phyloP scores from a whole-genome alignment of 345 rosid species.

The Abelmoschus esculentus region DNA sequence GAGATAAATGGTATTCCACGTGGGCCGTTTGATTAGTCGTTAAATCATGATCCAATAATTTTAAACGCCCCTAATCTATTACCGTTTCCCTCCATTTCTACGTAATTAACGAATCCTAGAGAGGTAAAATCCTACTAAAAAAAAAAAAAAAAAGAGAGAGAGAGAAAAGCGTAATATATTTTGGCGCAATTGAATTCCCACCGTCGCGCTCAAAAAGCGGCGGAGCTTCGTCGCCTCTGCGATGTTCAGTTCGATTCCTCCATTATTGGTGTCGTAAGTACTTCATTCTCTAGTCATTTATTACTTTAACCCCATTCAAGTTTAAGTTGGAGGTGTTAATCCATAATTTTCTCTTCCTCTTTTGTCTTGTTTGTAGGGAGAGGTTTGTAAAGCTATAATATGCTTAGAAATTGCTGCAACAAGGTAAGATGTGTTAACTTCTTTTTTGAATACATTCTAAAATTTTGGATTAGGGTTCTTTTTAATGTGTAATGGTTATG shows the following conservation, averaged over 20 bases:
- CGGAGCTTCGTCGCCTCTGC: conserved; percentile 92
- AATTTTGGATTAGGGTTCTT: not conserved
- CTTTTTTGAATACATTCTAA: not conserved
- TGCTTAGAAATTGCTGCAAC: conserved; percentile 85
- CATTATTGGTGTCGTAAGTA: conserved; percentile 71
- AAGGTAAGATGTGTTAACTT: conserved; percentile 28
- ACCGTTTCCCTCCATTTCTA: no score
- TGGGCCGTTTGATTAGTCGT: no score
- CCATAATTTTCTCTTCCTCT: not conserved
- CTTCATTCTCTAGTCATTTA: not conserved
- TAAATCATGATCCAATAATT: no score
- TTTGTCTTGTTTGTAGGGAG: conserved; percentile 46
- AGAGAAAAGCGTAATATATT: not conserved
- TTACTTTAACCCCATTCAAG: not conserved
- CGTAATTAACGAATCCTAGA: no score
- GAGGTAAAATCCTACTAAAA: not conserved
- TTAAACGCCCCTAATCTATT: no score
- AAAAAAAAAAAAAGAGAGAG: no score
- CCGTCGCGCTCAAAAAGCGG: conserved; percentile 27
- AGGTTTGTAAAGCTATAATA: conserved; percentile 81
- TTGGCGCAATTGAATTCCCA: conserved; percentile 1
- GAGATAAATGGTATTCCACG: no score
- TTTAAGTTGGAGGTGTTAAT: not conserved
- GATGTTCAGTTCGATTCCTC: conserved; percentile 93
- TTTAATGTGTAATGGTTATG: not conserved